Conservation (phyloP, 768 basidiomycete species). For the Lyophyllum semitale region DNA sequence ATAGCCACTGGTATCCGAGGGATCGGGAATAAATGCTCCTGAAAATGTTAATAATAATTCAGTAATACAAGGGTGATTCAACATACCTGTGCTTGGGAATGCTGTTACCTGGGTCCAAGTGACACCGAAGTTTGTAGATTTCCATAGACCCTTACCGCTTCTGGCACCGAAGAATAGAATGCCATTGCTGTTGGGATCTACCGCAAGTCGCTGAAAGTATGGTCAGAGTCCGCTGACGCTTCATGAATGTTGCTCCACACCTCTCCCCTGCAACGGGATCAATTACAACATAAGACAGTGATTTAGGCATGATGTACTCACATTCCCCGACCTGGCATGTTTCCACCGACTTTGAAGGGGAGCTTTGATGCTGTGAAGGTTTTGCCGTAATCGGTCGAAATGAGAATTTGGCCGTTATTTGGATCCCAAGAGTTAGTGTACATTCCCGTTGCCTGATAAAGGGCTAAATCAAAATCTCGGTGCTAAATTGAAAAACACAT, state of each 20-base stretch:
- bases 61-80: background rate
- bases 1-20: conserved; percentile 49
- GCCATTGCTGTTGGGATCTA: conserved; percentile 64
- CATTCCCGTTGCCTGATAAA: conserved; percentile 52
- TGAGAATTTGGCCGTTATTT: conserved; percentile 62
- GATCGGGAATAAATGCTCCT: conserved; percentile 58
- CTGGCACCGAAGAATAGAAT: conserved; percentile 67
- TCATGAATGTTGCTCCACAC: conserved; percentile 25
- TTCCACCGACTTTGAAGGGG: conserved; percentile 70
- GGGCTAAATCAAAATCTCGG: background rate
- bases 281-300: background rate
- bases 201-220: conserved; percentile 48
- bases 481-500: conserved; percentile 3
- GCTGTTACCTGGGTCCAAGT: conserved; percentile 62
- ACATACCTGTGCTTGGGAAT: conserved; percentile 59
- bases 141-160: conserved; percentile 67
- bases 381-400: conserved; percentile 58
- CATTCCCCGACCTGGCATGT: conserved; percentile 72
- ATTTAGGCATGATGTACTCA: conserved; percentile 20
- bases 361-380: conserved; percentile 53
- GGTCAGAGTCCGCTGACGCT: background rate
- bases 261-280: conserved; percentile 43
- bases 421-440: conserved; percentile 67
- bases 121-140: conserved; percentile 58
- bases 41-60: background rate